These are phyloP conservation scores for Fraxinus cuspidata DNA, from an alignment of 257 asterid species.

Conservation along the genomic window DNA sequence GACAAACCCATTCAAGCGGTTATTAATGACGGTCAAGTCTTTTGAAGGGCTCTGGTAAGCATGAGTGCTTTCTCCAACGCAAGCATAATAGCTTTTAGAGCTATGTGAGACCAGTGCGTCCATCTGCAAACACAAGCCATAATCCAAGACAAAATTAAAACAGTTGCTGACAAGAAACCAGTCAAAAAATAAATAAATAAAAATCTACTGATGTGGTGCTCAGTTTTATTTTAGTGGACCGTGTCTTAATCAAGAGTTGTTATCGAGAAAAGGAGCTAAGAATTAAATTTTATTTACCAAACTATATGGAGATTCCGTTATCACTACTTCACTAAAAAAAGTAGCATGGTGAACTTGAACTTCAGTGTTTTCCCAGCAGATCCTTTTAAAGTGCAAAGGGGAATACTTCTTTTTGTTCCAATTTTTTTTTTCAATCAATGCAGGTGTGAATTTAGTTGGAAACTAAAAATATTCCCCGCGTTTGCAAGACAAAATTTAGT, in stretches of 20 bases:
- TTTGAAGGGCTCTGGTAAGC: conserved; percentile 99
- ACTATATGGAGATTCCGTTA: neutral
- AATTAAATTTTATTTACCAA: neutral
- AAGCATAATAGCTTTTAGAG: conserved; percentile 92
- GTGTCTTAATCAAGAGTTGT: neutral
- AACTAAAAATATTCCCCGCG: neutral
- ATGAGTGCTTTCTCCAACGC: conserved; percentile 98
- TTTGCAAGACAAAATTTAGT: neutral
- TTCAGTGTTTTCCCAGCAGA: neutral
- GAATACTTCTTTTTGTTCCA: neutral
- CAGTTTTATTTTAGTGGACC: neutral
- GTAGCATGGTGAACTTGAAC: neutral
- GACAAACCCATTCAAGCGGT: conserved; percentile 79
- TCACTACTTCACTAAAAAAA: neutral
- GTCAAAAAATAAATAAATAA: neutral
- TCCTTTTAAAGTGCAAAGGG: neutral
- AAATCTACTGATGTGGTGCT: neutral
- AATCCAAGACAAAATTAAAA: conserved; percentile 19
- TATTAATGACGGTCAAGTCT: conserved; percentile 82
- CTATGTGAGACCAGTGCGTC: conserved; percentile 86
- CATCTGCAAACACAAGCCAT: conserved; percentile 54
- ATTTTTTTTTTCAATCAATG: neutral
- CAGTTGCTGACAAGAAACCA: neutral
- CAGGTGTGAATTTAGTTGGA: neutral
- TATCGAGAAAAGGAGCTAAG: neutral